Conservation (phyloP, 306 rosid species). For the Ormosia emarginata region DNA sequence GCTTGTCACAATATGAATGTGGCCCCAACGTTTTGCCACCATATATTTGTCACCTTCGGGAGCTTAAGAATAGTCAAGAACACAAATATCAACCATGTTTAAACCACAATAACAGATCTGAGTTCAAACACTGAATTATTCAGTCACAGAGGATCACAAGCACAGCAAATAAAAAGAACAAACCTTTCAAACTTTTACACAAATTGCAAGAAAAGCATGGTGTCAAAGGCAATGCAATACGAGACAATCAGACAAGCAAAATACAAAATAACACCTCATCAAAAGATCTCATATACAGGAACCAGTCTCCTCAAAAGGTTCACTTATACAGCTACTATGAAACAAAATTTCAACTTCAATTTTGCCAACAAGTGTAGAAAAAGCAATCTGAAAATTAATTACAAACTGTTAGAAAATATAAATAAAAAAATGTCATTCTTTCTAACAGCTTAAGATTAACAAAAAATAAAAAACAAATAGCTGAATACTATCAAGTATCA, state of each 20-base stretch:
- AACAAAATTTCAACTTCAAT: not conserved
- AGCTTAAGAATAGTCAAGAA: constrained; percentile 75
- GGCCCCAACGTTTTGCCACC: constrained; percentile 89
- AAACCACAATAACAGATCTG: constrained; percentile 1
- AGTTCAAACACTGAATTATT: not conserved
- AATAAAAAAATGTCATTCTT: not conserved
- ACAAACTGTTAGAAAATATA: not conserved
- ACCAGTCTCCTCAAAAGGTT: not conserved
- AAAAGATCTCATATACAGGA: not conserved
- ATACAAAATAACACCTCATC: not conserved
- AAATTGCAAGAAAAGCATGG: not conserved
- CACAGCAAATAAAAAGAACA: not conserved
- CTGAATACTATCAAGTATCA: not conserved
- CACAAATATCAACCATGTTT: constrained; percentile 32
- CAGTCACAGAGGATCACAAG: not conserved
- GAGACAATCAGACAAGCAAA: not conserved
- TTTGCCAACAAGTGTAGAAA: not conserved
- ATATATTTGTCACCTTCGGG: constrained; percentile 94
- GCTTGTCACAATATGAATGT: constrained; percentile 64
- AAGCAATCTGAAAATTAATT: not conserved
- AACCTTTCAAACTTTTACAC: constrained; percentile 9
- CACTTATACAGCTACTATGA: not conserved
- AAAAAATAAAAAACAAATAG: not conserved
- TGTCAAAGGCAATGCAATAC: not conserved
- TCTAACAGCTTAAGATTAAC: not conserved